Evolutionary conservation across 164 flowering plant species (phyloP), one percentile per base, ranked within the genome.

Genomic region (Litsea cubeba): DNA sequence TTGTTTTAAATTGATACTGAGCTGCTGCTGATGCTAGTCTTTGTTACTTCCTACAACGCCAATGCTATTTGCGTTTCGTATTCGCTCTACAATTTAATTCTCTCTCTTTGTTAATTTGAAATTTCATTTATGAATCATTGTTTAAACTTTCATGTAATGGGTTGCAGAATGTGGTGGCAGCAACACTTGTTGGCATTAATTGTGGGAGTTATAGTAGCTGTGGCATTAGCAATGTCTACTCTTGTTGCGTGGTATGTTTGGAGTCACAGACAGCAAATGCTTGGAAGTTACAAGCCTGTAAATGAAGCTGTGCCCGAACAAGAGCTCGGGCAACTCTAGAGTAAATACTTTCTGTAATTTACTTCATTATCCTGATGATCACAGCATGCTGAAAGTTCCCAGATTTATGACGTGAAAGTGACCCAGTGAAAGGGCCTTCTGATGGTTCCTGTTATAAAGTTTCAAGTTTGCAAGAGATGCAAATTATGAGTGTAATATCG

Each of bases 131-230:
- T 40, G 25, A 12, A 14, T 49, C 12, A 30, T 58, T 58, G 12
- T 6, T 28, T n/a, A 25, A 60, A 50, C 8, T 58, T 20, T 5
- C 40, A 18, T 15, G 15, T 65, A 26, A 24, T 66, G 30, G 51
- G 22, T 60, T 75, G 46, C 60, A 75, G 78, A 50, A 70, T 25
- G 15, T 75, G 78, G 78, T 70, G 72, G 78, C 74, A 64, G 30
- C 62, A 46, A 30, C 70, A 64, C 63, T 30, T 70, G 46, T 65
- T 70, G 69, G 70, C 20, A 3, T 46, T 75, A 23, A 14, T 71
- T n/a, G 50, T 65, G 4, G 69, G 50, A n/a, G 69, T 51, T 63
- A 26, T 75, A 10, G 32, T 70, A 2, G 74, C 22, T 22, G 60
- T 70, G 54, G 20, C 71, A 25, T 58, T 70, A 25, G 20, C 49